Percentiles rank a stretch among this genome's conserved stretches.
phyloP scores from a whole-genome alignment of 176 grass and related monocot species.

The Avena insularis region DNA sequence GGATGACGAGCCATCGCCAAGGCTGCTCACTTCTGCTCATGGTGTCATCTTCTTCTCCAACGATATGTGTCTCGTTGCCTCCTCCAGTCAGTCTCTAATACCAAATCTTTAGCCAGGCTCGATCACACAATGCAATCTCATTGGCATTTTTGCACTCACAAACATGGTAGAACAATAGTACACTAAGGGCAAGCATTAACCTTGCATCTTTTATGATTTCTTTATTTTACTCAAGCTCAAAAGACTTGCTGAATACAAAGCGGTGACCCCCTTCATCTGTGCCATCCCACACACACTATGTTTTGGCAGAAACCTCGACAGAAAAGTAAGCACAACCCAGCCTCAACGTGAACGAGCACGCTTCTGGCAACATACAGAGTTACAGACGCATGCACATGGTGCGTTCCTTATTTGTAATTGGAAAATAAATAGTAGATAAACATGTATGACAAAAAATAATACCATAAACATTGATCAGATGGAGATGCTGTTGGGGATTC shows the following conservation, averaged over 20 bases:
- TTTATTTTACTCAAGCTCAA: not conserved
- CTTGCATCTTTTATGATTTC: not conserved
- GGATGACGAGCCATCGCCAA: no score
- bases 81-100: not conserved
- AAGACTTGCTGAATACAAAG: not conserved
- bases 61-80: no score
- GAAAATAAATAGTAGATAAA: not conserved
- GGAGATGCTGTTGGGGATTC: conserved; percentile 25
- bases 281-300: not conserved
- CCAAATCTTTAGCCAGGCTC: not conserved
- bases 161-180: not conserved
- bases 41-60: no score
- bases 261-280: not conserved
- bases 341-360: conserved; percentile 13
- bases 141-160: not conserved
- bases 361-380: not conserved
- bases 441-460: not conserved
- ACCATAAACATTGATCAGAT: not conserved
- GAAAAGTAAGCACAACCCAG: not conserved
- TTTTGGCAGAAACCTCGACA: not conserved
- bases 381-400: not conserved
- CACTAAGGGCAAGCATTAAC: not conserved
- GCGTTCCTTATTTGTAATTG: not conserved
- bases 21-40: no score
- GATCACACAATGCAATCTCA: not conserved